Evolutionary conservation across 1,139 yeast genomes (phyloP), one percentile per base, ranked within the genome.

Genomic region (Yamadazyma oceani): DNA sequence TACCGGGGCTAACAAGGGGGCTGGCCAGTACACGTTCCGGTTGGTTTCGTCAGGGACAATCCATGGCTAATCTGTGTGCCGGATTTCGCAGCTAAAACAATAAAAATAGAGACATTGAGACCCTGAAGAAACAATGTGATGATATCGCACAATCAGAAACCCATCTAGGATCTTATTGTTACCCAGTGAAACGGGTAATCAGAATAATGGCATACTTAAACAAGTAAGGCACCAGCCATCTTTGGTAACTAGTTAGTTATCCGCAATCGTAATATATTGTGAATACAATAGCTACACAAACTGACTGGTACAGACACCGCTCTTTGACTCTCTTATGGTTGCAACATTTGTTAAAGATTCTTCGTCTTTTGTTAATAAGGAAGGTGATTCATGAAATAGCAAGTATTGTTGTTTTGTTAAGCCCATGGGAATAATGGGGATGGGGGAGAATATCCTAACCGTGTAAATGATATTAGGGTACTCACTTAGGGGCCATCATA

Each of bases 61-160:
- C 8, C 8, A 19, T 5, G 21, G 21, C 5, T 19, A 8, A 12
- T 4, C 10, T 15, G 16, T 27, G 16, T 27, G 19, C 30, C 21
- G 30, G 21, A 27, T 27, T 26, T 27, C 19, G 30, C 30, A 27
- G 30, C 30, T 12, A 27, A 27, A 27, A 15, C 30, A 27, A 16
- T 13, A 17, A 13, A 8, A 14, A 9, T 11, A 6, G 28, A 27
- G 16, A 10, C 10, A 11, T 14, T 16, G 16, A n/a, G 30, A 27
- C 30, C 30, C 30, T 27, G 19, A n/a, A 27, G 6, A 10, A 27
- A 27, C 30, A 27, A 27, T 27, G 21, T 5, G 13, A 27, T 15
- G 21, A 27, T 7, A 27, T 16, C 12, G 14, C 5, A 27, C 30
- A 27, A 27, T 27, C 26, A 11, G 5, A 13, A 5, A 5, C n/a